A percentile compares a stretch with the other conserved stretches of the same genome.
phyloP scores from a whole-genome alignment of 225 moss, liverwort and hornwort genomes.

The Straminergon stramineum region DNA sequence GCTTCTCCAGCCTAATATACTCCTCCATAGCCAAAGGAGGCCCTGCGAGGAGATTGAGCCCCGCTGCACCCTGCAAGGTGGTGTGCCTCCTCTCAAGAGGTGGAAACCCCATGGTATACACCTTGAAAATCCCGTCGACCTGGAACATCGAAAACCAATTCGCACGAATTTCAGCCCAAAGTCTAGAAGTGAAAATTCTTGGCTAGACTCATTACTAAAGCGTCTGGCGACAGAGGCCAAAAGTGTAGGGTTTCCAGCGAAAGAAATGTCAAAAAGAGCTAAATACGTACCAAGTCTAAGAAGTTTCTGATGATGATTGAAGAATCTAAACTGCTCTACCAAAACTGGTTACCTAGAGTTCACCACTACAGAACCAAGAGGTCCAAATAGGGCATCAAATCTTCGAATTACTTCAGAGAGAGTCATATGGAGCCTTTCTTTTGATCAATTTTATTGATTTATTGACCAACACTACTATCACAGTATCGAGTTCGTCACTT shows the following conservation, averaged over 20 bases:
- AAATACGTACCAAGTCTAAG: neutral
- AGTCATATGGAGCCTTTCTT: neutral
- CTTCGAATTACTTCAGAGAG: neutral
- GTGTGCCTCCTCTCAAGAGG: slow-evolving; percentile 76
- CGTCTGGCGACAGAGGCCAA: neutral
- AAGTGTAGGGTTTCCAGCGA: no score
- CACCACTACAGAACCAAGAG: neutral
- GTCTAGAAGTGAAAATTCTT: no score
- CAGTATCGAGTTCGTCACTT: neutral
- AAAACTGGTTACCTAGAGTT: neutral
- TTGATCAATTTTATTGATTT: no score
- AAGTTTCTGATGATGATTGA: neutral
- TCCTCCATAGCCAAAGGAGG: slow-evolving; percentile 25
- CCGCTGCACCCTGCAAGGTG: slow-evolving; percentile 58
- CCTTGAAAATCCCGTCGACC: slow-evolving; percentile 60
- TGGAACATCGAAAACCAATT: neutral
- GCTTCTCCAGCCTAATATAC: slow-evolving; percentile 11
- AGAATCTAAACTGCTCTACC: neutral
- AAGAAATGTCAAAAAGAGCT: neutral
- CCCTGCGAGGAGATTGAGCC: slow-evolving; percentile 26
- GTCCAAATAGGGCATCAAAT: neutral
- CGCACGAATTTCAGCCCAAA: neutral
- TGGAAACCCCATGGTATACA: slow-evolving; percentile 89
- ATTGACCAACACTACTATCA: neutral
- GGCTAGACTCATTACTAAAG: neutral